These are phyloP conservation scores for Pichia kudriavzevii DNA, from an alignment of 1,139 yeast species.

Conservation along the genomic window DNA sequence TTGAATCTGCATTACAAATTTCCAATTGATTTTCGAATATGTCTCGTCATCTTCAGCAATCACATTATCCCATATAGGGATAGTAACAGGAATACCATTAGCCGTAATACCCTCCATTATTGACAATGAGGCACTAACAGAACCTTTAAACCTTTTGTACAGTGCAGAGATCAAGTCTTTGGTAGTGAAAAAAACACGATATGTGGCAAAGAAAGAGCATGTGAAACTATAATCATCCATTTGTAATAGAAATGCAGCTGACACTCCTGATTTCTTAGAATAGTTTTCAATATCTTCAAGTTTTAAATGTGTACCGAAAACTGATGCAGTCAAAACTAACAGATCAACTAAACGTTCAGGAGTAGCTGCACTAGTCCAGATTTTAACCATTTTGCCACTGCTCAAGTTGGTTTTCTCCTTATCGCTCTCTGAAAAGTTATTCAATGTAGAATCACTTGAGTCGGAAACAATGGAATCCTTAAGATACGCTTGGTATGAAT, in stretches of 20 bases:
- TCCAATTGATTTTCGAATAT: conserved; percentile 37
- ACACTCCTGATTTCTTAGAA: conserved; percentile 11
- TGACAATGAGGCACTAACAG: conserved; percentile 50
- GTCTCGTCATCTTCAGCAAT: conserved; percentile 17
- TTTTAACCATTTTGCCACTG: conserved; percentile 22
- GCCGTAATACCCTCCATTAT: conserved; percentile 27
- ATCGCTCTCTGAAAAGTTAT: neutral
- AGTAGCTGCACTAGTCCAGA: conserved; percentile 44
- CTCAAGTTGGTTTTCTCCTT: conserved; percentile 4
- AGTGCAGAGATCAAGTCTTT: conserved; percentile 41
- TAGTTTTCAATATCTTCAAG: conserved; percentile 36
- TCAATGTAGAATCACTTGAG: neutral
- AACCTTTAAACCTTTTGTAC: conserved; percentile 47
- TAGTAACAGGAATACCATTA: neutral
- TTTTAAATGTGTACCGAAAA: conserved; percentile 43
- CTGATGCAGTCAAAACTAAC: conserved; percentile 52
- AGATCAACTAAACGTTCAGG: conserved; percentile 55
- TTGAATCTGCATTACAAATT: conserved; percentile 63
- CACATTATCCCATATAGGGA: conserved; percentile 48
- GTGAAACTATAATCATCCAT: conserved; percentile 58
- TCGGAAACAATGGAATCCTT: conserved; percentile 13
- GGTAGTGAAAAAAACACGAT: conserved; percentile 56
- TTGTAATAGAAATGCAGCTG: conserved; percentile 26
- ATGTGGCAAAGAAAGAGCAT: conserved; percentile 57
- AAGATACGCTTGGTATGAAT: conserved; percentile 20